phyloP scores from a whole-genome alignment of 208 protist genomes.

The Acanthamoeba royreba region DNA sequence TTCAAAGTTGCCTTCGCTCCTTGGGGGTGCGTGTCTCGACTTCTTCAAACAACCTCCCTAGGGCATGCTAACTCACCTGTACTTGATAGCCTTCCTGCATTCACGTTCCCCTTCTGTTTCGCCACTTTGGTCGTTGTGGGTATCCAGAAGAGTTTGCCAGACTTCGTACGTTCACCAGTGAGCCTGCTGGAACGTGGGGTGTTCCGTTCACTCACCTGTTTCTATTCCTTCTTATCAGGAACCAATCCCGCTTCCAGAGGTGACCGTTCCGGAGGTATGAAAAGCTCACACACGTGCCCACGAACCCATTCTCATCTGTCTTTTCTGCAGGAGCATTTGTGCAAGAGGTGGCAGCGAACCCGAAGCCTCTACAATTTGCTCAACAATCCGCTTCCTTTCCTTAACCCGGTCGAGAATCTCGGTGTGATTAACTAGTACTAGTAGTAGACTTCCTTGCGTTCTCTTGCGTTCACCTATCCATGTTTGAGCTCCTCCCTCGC shows the following conservation, averaged over 20 bases:
- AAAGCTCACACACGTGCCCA: neutral
- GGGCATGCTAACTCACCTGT: neutral
- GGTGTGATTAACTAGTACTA: neutral
- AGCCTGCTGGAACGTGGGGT: too few species aligned
- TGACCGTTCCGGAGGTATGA: too few species aligned
- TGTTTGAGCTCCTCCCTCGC: too few species aligned
- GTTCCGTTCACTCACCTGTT: too few species aligned
- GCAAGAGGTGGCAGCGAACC: neutral
- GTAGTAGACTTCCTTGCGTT: too few species aligned
- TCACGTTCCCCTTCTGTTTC: constrained; percentile 19
- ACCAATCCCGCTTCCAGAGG: too few species aligned
- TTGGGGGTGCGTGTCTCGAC: neutral
- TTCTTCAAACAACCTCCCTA: neutral
- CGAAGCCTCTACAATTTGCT: neutral
- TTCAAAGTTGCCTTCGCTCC: neutral
- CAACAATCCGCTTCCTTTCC: neutral
- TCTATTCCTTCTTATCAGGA: too few species aligned
- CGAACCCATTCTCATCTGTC: neutral
- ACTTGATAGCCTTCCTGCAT: neutral
- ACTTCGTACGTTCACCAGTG: neutral
- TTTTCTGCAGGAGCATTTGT: neutral
- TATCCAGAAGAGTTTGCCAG: neutral
- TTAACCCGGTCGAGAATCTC: neutral
- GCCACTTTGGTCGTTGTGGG: neutral
- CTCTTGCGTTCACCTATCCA: too few species aligned